Conservation (phyloP, 2,329 filamentous ascomycete species). For the Penicillium occitanis region DNA sequence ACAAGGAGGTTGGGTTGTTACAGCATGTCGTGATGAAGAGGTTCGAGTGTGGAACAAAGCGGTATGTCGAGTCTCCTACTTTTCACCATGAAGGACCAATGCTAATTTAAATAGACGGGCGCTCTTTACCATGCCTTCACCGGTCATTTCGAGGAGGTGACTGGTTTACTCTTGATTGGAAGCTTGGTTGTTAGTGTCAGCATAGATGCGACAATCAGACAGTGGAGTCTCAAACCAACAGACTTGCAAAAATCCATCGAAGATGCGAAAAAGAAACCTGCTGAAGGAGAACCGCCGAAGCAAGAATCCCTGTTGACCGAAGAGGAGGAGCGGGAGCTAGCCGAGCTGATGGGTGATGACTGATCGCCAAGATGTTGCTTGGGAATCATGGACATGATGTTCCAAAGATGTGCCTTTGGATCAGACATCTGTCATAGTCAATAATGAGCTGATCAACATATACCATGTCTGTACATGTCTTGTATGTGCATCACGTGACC, state of each 20-base stretch:
- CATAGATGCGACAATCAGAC: constrained; percentile 85
- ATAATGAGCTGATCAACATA: not conserved
- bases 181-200: constrained; percentile 71
- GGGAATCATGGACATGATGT: not conserved
- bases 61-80: constrained; percentile 32
- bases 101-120: constrained; percentile 53
- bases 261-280: constrained; percentile 46
- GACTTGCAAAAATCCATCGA: constrained; percentile 60
- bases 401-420: not conserved
- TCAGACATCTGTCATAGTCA: too few species aligned
- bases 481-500: not conserved
- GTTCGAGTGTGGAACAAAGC: constrained; percentile 81
- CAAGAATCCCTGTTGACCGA: constrained; percentile 65
- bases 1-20: constrained; percentile 75
- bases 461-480: too few species aligned
- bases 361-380: not conserved
- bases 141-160: constrained; percentile 93
- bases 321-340: constrained; percentile 90
- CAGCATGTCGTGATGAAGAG: constrained; percentile 87
- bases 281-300: constrained; percentile 48
- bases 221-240: constrained; percentile 70
- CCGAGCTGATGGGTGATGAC: constrained; percentile 75
- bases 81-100: not conserved
- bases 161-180: constrained; percentile 67
- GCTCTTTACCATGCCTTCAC: constrained; percentile 70